These are phyloP conservation scores for Glonium stellatum DNA, from an alignment of 495 filamentous ascomycete species.

Conservation along the genomic window DNA sequence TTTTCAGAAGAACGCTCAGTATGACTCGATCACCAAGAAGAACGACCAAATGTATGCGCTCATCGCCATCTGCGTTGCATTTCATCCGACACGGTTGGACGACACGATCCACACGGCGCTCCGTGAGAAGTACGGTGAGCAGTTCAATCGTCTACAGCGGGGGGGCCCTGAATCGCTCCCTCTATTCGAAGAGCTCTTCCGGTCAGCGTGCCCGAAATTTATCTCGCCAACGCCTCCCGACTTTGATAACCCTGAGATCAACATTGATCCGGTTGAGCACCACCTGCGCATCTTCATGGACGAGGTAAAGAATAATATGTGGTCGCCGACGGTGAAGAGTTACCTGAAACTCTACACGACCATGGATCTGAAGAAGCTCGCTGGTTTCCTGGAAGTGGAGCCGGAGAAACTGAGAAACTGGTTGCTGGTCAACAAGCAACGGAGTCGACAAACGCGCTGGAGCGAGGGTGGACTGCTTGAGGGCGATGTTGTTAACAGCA, in stretches of 20 bases:
- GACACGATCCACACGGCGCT: conserved; percentile 98
- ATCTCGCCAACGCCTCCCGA: conserved; percentile 95
- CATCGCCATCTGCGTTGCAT: conserved; percentile 96
- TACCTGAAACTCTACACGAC: conserved; percentile 99
- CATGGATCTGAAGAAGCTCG: conserved; percentile 97
- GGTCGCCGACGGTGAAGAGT: conserved; percentile 87
- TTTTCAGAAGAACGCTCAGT: conserved; percentile 97
- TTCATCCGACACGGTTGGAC: conserved; percentile 91
- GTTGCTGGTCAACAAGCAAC: conserved; percentile 95
- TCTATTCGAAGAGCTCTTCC: conserved; percentile 95
- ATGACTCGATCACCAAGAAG: conserved; percentile 98
- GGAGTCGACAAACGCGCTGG: conserved; percentile 93
- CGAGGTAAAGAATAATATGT: conserved; percentile 95
- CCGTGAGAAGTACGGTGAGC: conserved; percentile 97
- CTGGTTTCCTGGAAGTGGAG: conserved; percentile 90
- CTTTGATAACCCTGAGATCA: conserved; percentile 89
- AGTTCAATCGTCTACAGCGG: conserved; percentile 89
- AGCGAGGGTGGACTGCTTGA: conserved; percentile 82
- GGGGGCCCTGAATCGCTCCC: conserved; percentile 91
- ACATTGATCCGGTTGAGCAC: conserved; percentile 95
- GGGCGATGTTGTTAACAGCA: conserved; percentile 82
- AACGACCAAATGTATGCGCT: conserved; percentile 99
- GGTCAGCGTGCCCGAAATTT: conserved; percentile 93
- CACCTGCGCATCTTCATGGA: conserved; percentile 98
- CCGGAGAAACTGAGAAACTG: conserved; percentile 84